phyloP scores from a whole-genome alignment of 164 flowering plant genomes.

The Piper longum region DNA sequence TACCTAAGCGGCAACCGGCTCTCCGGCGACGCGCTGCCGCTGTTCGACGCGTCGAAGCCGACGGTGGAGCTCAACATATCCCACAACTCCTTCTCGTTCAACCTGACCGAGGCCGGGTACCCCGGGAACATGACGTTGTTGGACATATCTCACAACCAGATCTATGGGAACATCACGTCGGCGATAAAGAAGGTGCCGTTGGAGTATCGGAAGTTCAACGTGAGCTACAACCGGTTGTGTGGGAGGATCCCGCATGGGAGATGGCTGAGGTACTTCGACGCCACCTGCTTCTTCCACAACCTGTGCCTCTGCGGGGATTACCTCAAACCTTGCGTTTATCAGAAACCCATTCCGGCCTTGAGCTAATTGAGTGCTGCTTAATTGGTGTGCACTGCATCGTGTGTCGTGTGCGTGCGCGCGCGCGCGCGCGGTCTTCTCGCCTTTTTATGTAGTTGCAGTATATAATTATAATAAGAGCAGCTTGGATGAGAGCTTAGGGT shows the following conservation, averaged over 20 bases:
- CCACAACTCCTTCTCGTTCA: constrained; percentile 33
- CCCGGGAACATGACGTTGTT: constrained; percentile 21
- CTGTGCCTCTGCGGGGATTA: constrained; percentile 21
- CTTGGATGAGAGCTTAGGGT: no score
- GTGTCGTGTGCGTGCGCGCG: no score
- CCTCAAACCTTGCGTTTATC: background rate
- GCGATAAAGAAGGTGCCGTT: constrained; percentile 8
- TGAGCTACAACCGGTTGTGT: constrained; percentile 24
- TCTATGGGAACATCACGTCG: constrained; percentile 32
- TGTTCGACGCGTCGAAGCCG: constrained; percentile 31
- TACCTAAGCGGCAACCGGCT: constrained; percentile 28
- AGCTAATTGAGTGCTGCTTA: no score
- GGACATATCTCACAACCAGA: constrained; percentile 41
- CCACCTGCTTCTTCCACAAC: constrained; percentile 15
- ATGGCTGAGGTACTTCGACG: constrained; percentile 21
- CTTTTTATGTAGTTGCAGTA: no score
- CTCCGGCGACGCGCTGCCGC: constrained; percentile 24
- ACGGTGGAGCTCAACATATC: constrained; percentile 23
- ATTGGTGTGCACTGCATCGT: no score
- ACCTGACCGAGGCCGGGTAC: constrained; percentile 36
- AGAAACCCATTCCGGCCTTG: no score
- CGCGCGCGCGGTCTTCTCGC: no score
- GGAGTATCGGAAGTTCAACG: constrained; percentile 13
- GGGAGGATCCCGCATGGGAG: constrained; percentile 10
- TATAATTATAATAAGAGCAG: no score